phyloP scores from a whole-genome alignment of 441 rosid species.

The Pelargonium australe region DNA sequence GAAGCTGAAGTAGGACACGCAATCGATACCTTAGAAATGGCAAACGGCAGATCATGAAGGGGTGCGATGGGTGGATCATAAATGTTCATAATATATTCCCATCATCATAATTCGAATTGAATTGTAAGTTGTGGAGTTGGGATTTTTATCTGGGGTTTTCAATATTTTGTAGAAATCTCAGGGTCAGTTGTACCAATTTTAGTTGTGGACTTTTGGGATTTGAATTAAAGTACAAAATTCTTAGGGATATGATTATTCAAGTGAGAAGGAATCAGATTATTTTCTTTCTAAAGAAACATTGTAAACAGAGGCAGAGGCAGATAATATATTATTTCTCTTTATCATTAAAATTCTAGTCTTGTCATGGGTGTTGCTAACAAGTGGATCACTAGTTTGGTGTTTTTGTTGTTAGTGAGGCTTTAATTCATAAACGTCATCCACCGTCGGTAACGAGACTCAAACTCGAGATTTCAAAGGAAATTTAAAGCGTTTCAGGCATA shows the following conservation, averaged over 20 bases:
- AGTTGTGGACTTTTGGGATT: constrained; percentile 14
- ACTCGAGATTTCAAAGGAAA: too few relatives aligned
- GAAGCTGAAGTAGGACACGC: constrained; percentile 19
- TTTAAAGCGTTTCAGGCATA: too few relatives aligned
- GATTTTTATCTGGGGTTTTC: constrained; percentile 37
- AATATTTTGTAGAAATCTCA: constrained; percentile 48
- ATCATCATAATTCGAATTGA: constrained; percentile 19
- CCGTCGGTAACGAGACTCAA: too few relatives aligned
- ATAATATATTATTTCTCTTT: too few relatives aligned
- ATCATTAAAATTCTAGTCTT: too few relatives aligned
- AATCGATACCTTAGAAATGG: constrained; percentile 25
- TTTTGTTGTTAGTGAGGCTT: too few relatives aligned
- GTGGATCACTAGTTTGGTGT: too few relatives aligned
- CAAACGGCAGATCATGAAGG: constrained; percentile 20
- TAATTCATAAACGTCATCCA: too few relatives aligned
- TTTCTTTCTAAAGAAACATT: not conserved
- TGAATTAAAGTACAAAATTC: not conserved
- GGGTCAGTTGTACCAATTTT: constrained; percentile 27
- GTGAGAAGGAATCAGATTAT: not conserved
- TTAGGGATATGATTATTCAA: not conserved
- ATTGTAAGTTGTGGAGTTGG: constrained; percentile 14
- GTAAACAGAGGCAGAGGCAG: not conserved
- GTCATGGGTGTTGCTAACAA: too few relatives aligned
- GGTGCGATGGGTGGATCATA: constrained; percentile 16
- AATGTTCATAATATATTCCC: constrained; percentile 24